phyloP scores from a whole-genome alignment of 805 yeast genomes.

The Debaryomyces tyrocola region DNA sequence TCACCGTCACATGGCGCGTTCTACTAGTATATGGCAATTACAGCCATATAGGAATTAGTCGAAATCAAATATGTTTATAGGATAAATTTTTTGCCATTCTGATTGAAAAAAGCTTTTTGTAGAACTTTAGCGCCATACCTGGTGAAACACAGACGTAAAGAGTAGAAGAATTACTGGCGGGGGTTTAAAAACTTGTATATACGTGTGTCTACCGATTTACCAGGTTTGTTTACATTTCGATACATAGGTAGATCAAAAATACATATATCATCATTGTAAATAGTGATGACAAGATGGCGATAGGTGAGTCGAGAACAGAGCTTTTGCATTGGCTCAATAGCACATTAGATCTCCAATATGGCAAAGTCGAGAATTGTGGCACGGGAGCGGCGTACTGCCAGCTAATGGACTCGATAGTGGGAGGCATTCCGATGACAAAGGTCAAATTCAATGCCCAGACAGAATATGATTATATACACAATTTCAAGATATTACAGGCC shows the following conservation, averaged over 20 bases:
- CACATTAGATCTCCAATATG: constrained; percentile 60
- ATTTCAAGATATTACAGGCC: constrained; percentile 83
- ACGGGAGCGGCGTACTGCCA: constrained; percentile 95
- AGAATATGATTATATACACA: constrained; percentile 75
- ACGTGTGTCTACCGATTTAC: no score
- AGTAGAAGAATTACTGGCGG: no score
- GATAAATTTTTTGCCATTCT: no score
- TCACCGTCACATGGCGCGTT: neutral
- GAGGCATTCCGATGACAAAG: constrained; percentile 77
- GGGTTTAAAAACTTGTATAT: no score
- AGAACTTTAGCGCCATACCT: no score
- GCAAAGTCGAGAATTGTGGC: constrained; percentile 91
- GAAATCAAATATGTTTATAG: no score
- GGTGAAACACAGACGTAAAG: no score
- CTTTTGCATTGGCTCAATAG: constrained; percentile 82
- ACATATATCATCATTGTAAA: no score
- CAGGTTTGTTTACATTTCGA: neutral
- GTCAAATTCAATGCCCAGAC: constrained; percentile 65
- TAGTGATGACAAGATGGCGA: constrained; percentile 20
- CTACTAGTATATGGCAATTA: neutral
- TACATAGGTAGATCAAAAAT: neutral
- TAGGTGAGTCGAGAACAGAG: constrained; percentile 81
- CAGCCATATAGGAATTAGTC: no score
- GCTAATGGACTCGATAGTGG: constrained; percentile 79
- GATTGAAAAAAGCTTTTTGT: no score